These are phyloP conservation scores for Oryza meyeriana DNA, from an alignment of 176 grass and related monocot genomes.

Conservation along the genomic window DNA sequence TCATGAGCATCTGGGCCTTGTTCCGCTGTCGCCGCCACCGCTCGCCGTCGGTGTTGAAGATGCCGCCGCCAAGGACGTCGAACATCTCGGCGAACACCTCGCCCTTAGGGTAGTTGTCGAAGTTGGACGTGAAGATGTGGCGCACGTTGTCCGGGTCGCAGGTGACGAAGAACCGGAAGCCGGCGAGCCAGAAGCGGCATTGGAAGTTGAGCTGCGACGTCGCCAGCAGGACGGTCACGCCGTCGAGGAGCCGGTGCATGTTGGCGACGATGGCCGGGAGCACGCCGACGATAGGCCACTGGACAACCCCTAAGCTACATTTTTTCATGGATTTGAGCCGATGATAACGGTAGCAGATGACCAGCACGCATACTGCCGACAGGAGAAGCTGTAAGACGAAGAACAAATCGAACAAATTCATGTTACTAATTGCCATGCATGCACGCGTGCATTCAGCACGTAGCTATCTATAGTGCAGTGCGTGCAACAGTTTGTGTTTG, in stretches of 20 bases:
- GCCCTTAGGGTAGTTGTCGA: conserved; percentile 59
- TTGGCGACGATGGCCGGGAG: conserved; percentile 30
- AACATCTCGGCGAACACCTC: conserved; percentile 41
- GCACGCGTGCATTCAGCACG: background rate
- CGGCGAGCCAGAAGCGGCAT: conserved; percentile 25
- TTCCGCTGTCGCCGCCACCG: conserved; percentile 38
- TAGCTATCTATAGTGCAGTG: background rate
- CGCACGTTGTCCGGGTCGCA: conserved; percentile 44
- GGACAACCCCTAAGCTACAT: background rate
- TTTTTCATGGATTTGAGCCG: background rate
- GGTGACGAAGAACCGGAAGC: conserved; percentile 29
- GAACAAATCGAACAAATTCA: conserved; percentile 23
- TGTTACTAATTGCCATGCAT: background rate
- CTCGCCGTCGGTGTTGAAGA: conserved; percentile 61
- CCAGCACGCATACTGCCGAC: background rate
- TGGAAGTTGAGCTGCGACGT: conserved; percentile 31
- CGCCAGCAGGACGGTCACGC: conserved; percentile 7
- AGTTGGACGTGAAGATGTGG: conserved; percentile 54
- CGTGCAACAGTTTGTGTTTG: background rate
- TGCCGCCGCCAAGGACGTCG: conserved; percentile 55
- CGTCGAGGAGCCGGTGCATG: conserved; percentile 23
- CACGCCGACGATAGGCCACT: conserved; percentile 43
- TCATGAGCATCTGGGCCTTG: conserved; percentile 37
- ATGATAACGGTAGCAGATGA: background rate
- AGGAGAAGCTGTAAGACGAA: conserved; percentile 14